Conservation (phyloP, 495 filamentous ascomycete species). For the Penicillium fimorum region DNA sequence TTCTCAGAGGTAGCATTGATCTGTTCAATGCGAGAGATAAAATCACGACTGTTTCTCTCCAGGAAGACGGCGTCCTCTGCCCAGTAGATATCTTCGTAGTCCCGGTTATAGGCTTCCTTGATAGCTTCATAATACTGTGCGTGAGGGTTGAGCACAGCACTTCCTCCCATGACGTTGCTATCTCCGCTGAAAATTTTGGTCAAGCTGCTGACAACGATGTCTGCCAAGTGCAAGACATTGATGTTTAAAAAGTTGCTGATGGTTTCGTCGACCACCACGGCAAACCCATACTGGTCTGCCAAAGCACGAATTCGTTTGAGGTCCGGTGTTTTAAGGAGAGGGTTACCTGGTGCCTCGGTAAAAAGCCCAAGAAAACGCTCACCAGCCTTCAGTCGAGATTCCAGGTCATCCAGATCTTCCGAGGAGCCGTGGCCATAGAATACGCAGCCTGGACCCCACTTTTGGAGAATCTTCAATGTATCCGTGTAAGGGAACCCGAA, state of each 20-base stretch:
- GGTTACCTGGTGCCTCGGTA: conserved; percentile 93
- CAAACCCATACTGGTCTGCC: conserved; percentile 84
- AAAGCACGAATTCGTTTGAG: conserved; percentile 73
- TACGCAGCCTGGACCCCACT: conserved; percentile 86
- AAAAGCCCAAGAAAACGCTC: conserved; percentile 84
- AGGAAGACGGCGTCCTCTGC: conserved; percentile 90
- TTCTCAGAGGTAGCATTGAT: conserved; percentile 86
- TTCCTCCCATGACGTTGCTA: conserved; percentile 97
- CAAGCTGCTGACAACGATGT: conserved; percentile 88
- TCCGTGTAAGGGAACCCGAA: conserved; percentile 90
- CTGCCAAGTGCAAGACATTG: conserved; percentile 82
- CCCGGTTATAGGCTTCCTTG: conserved; percentile 56
- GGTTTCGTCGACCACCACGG: conserved; percentile 90
- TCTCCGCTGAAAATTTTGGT: conserved; percentile 98
- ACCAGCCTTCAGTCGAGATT: conserved; percentile 65
- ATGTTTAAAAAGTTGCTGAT: conserved; percentile 96
- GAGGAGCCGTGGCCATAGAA: conserved; percentile 87
- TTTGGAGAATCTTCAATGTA: conserved; percentile 90
- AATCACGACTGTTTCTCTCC: conserved; percentile 94
- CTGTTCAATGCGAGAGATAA: conserved; percentile 74
- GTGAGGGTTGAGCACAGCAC: conserved; percentile 80
- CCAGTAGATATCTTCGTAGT: conserved; percentile 91
- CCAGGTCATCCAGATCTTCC: conserved; percentile 83
- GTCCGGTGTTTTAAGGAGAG: conserved; percentile 80
- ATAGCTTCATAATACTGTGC: conserved; percentile 65